A percentile compares a stretch with the other conserved stretches of the same genome.
Conservation (phyloP, 345 rosid species). For the Hypericum perforatum region DNA sequence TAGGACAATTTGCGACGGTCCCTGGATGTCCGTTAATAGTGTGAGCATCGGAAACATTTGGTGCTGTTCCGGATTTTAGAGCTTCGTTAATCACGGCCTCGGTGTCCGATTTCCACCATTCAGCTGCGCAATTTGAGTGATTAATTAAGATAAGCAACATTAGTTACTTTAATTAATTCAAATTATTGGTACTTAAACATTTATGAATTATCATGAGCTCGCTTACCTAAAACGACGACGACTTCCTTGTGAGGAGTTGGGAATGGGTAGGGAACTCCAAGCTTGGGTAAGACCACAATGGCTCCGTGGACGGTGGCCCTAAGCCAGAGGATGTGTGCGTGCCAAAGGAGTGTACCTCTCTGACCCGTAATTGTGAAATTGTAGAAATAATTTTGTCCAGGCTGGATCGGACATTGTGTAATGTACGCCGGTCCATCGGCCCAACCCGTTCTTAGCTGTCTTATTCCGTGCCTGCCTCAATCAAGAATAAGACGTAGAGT, state of each 20-base stretch:
- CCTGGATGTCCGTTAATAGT: constrained; percentile 69
- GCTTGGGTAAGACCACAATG: constrained; percentile 55
- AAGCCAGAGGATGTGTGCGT: constrained; percentile 65
- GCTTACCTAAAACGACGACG: constrained; percentile 40
- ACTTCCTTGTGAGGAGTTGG: constrained; percentile 45
- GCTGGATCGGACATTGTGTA: constrained; percentile 71
- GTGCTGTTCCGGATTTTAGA: constrained; percentile 45
- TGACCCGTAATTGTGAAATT: constrained; percentile 52
- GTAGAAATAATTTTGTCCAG: constrained; percentile 44
- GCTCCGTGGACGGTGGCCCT: constrained; percentile 62
- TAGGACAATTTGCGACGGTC: constrained; percentile 33
- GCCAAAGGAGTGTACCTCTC: constrained; percentile 68
- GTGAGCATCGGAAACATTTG: constrained; percentile 61
- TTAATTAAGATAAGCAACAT: neutral
- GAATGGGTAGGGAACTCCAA: constrained; percentile 54
- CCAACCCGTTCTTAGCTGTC: constrained; percentile 74
- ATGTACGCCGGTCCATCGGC: constrained; percentile 76
- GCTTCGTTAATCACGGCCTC: constrained; percentile 47
- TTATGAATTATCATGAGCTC: neutral
- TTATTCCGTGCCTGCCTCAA: constrained; percentile 57
- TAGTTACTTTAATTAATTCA: neutral
- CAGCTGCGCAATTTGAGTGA: constrained; percentile 28
- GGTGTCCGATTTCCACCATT: constrained; percentile 68
- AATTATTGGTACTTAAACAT: neutral
- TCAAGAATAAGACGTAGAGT: neutral